Evolutionary conservation across 768 basidiomycete genomes (phyloP).

Genomic region (Tulasnella calospora): DNA sequence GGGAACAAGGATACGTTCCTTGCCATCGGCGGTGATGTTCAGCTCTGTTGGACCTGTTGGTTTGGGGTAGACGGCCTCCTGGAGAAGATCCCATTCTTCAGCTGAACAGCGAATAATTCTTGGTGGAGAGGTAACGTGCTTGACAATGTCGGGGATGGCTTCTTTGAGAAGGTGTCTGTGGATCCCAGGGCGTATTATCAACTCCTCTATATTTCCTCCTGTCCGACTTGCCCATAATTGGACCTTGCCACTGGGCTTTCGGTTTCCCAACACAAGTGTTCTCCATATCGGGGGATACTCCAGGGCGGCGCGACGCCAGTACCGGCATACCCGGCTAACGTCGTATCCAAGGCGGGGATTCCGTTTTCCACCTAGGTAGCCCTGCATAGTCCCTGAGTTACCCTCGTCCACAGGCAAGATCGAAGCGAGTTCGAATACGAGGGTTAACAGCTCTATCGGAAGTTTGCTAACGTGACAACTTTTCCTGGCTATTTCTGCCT

Average conservation of each 20-base stretch:
- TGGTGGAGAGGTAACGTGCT: slow-evolving; percentile 5
- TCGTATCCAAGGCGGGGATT: neutral
- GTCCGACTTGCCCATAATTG: slow-evolving; percentile 13
- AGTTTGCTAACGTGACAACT: slow-evolving; percentile 19
- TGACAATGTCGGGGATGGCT: neutral
- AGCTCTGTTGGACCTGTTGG: neutral
- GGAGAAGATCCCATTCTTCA: neutral
- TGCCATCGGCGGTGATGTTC: neutral
- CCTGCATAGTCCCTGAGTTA: neutral
- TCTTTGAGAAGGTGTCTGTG: neutral
- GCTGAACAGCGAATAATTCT: neutral
- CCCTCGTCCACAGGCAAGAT: neutral
- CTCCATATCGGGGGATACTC: slow-evolving; percentile 10
- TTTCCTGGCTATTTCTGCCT: slow-evolving; percentile 13
- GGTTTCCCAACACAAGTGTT: slow-evolving; percentile 5
- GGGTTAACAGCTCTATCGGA: slow-evolving; percentile 18
- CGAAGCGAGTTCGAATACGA: slow-evolving; percentile 16
- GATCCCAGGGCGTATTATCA: neutral
- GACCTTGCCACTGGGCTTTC: slow-evolving; percentile 2
- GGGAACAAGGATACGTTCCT: neutral
- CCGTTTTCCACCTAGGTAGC: neutral
- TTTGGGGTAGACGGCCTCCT: neutral
- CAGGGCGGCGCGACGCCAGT: slow-evolving; percentile 19
- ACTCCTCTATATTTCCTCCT: slow-evolving; percentile 1
- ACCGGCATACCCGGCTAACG: slow-evolving; percentile 20